Evolutionary conservation across 83 land plant genomes (phyloP), one percentile per base, ranked within the genome.

Genomic region (Diphasiastrum complanatum): DNA sequence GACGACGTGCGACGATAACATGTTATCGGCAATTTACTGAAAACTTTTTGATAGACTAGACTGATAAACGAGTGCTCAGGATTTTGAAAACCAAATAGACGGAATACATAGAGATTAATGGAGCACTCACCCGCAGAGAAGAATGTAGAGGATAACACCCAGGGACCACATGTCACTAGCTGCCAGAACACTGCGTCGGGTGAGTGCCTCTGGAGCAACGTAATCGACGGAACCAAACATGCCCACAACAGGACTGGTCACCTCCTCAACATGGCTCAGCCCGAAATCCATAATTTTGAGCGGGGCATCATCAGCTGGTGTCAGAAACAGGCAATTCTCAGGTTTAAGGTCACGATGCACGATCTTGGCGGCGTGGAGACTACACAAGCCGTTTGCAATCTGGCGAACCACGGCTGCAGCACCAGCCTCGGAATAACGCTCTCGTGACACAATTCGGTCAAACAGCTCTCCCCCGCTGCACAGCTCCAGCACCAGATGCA

Each of bases 241-340:
- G 2, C 82, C 82, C 14, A 78, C 84, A 33, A 84, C 73, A 2
- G 84, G 82, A 55, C 77, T 70, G 22, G 88, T 78, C 10, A 69
- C 67, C n/a, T 69, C 74, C 43, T 80, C 81, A 31, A 81, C 73
- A 25, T 73, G 76, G 50, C 88, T 84, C 32, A 85, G 51, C 3
- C 85, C 89, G 63, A 85, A 85, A 46, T 85, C 89, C 83, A 80
- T 77, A n/a, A 85, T 75, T 63, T 85, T 85, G 75, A 85, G 45
- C 19, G 80, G 57, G 10, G 84, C 72, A 25, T 71, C 60, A 27
- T 60, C 60, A 34, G 14, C 58, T 5, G 58, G 22, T 16, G 56
- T 38, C 47, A 74, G 37, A 63, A 78, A 75, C 45, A 85, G 50
- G 45, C 83, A 79, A 47, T 85, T 85, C 69, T 85, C 89, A 2